phyloP scores from a whole-genome alignment of 768 basidiomycete species.

The Agrocybe pediades region DNA sequence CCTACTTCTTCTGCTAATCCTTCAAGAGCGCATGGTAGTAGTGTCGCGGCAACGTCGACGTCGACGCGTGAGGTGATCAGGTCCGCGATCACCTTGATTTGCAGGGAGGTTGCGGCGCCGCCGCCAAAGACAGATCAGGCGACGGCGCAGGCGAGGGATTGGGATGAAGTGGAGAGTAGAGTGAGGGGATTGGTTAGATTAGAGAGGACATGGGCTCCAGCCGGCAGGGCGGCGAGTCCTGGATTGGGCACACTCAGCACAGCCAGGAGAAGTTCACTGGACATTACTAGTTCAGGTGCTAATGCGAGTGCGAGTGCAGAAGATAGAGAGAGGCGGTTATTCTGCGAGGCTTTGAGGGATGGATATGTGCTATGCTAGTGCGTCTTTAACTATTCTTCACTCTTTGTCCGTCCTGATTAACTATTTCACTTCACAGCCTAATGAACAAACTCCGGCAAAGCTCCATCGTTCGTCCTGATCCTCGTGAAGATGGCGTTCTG shows the following conservation, averaged over 20 bases:
- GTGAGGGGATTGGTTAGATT: constrained; percentile 60
- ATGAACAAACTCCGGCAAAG: constrained; percentile 82
- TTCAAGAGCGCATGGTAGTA: constrained; percentile 44
- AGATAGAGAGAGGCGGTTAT: constrained; percentile 73
- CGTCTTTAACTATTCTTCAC: constrained; percentile 35
- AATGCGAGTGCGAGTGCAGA: constrained; percentile 54
- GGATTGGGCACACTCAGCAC: constrained; percentile 23
- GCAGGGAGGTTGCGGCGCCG: constrained; percentile 65
- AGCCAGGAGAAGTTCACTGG: constrained; percentile 23
- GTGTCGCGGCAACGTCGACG: constrained; percentile 22
- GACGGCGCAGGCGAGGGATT: constrained; percentile 58
- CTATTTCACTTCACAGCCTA: constrained; percentile 45
- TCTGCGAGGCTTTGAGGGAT: constrained; percentile 77
- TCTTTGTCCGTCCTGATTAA: background rate
- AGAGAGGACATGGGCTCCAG: constrained; percentile 68
- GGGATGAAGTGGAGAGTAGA: constrained; percentile 76
- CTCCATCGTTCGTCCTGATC: constrained; percentile 67
- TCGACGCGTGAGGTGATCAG: constrained; percentile 59
- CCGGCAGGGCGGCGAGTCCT: background rate
- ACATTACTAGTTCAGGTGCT: constrained; percentile 2
- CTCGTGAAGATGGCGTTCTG: constrained; percentile 65
- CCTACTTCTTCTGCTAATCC: background rate
- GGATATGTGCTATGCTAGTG: constrained; percentile 91
- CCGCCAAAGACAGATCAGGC: constrained; percentile 54
- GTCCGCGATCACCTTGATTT: constrained; percentile 60